Conservation (phyloP, 1,284 basidiomycete genomes). For the Fomitopsis palustris region DNA sequence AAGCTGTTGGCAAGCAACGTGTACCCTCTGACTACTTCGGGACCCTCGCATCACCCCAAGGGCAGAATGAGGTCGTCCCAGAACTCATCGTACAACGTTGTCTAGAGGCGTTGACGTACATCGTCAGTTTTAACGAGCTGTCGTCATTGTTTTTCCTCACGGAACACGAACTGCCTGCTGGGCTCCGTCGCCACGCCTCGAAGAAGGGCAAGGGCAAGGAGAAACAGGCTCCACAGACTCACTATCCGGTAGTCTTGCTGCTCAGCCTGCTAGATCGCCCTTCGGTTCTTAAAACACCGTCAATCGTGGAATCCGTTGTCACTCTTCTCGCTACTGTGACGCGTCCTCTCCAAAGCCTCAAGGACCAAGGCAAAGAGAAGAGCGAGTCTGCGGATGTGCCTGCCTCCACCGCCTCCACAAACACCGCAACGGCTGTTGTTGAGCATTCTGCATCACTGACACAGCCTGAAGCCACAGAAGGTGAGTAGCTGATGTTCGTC, state of each 20-base stretch:
- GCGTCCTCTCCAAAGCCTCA: slow-evolving; percentile 68
- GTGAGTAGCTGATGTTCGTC: not conserved
- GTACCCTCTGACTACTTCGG: slow-evolving; percentile 49
- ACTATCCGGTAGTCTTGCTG: slow-evolving; percentile 88
- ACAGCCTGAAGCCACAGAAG: not conserved
- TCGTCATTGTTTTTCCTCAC: slow-evolving; percentile 91
- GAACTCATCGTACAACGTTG: slow-evolving; percentile 92
- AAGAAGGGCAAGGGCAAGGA: slow-evolving; percentile 95
- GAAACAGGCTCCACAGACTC: slow-evolving; percentile 74
- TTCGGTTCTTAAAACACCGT: slow-evolving; percentile 78
- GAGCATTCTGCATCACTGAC: slow-evolving; percentile 8
- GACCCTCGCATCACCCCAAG: slow-evolving; percentile 51
- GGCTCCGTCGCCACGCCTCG: slow-evolving; percentile 61
- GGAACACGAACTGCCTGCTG: slow-evolving; percentile 84
- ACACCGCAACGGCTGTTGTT: not conserved
- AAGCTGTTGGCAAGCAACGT: slow-evolving; percentile 70
- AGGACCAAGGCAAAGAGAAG: slow-evolving; percentile 43
- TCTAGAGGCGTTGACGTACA: slow-evolving; percentile 83
- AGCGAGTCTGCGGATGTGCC: slow-evolving; percentile 8
- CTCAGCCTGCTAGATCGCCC: slow-evolving; percentile 85
- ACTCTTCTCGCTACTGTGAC: slow-evolving; percentile 84
- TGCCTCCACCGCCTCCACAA: slow-evolving; percentile 3
- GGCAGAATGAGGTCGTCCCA: slow-evolving; percentile 82
- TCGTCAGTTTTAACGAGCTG: slow-evolving; percentile 80
- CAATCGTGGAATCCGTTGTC: slow-evolving; percentile 90